phyloP scores from a whole-genome alignment of 805 yeast species.

The Vanderwaltozyma tropicalis region DNA sequence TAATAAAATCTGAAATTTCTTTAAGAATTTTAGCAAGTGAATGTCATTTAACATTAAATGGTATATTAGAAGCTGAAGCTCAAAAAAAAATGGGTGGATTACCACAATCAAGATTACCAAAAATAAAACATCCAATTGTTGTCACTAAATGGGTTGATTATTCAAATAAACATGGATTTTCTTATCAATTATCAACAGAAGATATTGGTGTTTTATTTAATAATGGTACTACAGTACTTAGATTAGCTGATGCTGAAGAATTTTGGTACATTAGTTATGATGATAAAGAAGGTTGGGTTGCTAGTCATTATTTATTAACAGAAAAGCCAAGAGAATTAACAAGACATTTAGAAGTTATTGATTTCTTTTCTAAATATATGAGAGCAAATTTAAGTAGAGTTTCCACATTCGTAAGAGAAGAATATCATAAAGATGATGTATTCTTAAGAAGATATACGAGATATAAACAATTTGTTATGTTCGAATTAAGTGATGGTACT shows the following conservation, averaged over 20 bases:
- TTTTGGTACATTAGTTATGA: conserved; percentile 49
- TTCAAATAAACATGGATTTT: conserved; percentile 90
- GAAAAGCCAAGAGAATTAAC: conserved; percentile 38
- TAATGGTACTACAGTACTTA: conserved; percentile 67
- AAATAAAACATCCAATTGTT: conserved; percentile 46
- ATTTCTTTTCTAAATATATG: conserved; percentile 81
- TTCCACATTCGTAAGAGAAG: conserved; percentile 37
- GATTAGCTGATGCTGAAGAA: conserved; percentile 46
- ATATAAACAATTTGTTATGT: conserved; percentile 68
- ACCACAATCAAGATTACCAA: conserved; percentile 25
- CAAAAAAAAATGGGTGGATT: conserved; percentile 34
- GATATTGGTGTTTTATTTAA: conserved; percentile 87
- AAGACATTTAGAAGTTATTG: conserved; percentile 69
- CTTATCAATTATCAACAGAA: conserved; percentile 79
- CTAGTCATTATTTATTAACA: conserved; percentile 33
- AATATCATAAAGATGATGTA: conserved; percentile 44
- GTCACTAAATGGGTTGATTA: conserved; percentile 97
- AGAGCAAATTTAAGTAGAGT: conserved; percentile 70
- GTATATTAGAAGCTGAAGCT: conserved; percentile 36
- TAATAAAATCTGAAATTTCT: conserved; percentile 30
- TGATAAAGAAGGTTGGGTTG: conserved; percentile 39
- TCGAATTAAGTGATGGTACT: conserved; percentile 80
- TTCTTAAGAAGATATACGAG: conserved; percentile 73
- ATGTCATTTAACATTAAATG: conserved; percentile 36
- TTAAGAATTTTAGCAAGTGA: conserved; percentile 35